Percentiles rank a stretch among this genome's conserved stretches.
These are phyloP conservation scores for Sophora flavescens DNA, from an alignment of 306 rosid species.

Conservation along the genomic window DNA sequence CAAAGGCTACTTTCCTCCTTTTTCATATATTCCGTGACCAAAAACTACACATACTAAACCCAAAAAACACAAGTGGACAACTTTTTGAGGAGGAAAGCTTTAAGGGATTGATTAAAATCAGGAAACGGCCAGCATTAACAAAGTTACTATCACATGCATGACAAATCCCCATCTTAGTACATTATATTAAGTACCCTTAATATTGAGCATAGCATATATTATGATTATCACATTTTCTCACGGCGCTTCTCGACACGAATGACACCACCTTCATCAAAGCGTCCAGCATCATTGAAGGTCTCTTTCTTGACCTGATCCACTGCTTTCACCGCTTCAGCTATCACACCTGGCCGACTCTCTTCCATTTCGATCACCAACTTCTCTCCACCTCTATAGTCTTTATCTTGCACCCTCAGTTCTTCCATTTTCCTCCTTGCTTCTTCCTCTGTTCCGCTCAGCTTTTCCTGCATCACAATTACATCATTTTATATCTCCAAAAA, in stretches of 20 bases:
- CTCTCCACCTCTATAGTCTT: constrained; percentile 41
- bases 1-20: background rate
- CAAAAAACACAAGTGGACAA: background rate
- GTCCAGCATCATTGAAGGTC: constrained; percentile 55
- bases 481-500: no score
- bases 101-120: background rate
- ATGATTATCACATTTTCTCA: constrained; percentile 58
- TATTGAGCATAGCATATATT: background rate
- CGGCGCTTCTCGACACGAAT: constrained; percentile 55
- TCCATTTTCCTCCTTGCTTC: constrained; percentile 60
- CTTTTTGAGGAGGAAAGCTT: background rate
- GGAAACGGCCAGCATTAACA: background rate
- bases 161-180: background rate
- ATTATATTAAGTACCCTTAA: no score
- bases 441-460: constrained; percentile 55
- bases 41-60: background rate
- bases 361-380: constrained; percentile 48
- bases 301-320: constrained; percentile 55
- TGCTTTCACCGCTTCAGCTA: constrained; percentile 53
- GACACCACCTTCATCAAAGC: constrained; percentile 51
- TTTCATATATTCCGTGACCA: background rate
- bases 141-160: background rate
- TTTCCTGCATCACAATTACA: constrained; percentile 50
- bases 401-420: constrained; percentile 53
- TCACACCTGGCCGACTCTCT: constrained; percentile 61